A percentile compares a stretch with the other conserved stretches of the same genome.
These are phyloP conservation scores for Leishmania mexicana DNA, from an alignment of 208 protist species.

Conservation along the genomic window DNA sequence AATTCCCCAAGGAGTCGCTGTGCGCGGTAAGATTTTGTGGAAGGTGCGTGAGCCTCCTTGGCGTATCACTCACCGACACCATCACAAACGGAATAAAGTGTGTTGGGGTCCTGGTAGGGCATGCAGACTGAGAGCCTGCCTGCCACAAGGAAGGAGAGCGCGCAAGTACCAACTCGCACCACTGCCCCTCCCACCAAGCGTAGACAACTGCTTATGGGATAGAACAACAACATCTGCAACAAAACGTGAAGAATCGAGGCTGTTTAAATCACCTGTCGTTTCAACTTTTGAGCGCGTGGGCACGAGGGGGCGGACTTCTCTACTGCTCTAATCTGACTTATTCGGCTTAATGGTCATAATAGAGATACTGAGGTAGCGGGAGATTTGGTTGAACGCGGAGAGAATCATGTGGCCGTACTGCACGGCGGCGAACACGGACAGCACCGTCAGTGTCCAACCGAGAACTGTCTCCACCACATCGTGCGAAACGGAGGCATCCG, in stretches of 20 bases:
- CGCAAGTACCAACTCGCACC: background rate
- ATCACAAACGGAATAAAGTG: too few relatives aligned
- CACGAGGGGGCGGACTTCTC: background rate
- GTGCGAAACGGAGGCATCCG: slow-evolving; percentile 2
- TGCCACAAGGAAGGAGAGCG: background rate
- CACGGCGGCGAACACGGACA: slow-evolving; percentile 49
- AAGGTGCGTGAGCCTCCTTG: background rate
- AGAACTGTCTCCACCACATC: slow-evolving; percentile 30
- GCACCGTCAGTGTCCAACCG: slow-evolving; percentile 41
- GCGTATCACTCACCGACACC: background rate
- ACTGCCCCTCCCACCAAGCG: background rate
- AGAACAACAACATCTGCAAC: slow-evolving; percentile 6
- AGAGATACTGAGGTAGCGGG: slow-evolving; percentile 52
- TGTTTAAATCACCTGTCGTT: background rate
- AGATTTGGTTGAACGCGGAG: slow-evolving; percentile 61
- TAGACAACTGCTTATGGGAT: background rate
- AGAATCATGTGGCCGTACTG: slow-evolving; percentile 78
- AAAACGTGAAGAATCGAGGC: background rate
- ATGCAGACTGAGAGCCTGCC: background rate
- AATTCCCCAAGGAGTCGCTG: background rate
- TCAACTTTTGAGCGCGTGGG: background rate
- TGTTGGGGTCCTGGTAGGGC: background rate
- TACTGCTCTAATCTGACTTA: slow-evolving; percentile 31
- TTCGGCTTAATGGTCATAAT: slow-evolving; percentile 63
- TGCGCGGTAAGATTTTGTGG: background rate